Percentiles rank a stretch among this genome's conserved stretches.
phyloP scores from a whole-genome alignment of 2,329 filamentous ascomycete genomes.

The Herpotrichia juniperi region DNA sequence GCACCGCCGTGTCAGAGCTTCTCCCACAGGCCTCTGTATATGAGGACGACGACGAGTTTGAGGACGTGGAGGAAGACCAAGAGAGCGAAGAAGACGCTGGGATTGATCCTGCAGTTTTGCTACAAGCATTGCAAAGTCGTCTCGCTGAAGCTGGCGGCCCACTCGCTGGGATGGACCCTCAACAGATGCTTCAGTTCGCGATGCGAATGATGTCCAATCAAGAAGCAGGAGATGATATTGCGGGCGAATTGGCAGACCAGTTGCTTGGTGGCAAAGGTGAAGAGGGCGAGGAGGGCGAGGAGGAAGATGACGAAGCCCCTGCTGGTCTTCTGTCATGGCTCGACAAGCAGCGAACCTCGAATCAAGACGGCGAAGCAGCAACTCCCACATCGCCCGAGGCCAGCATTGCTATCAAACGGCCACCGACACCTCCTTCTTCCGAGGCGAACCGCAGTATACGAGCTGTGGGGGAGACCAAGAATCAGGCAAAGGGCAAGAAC shows the following conservation, averaged over 20 bases:
- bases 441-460: slow-evolving; percentile 23
- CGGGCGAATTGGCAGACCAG: slow-evolving; percentile 49
- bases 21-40: slow-evolving; percentile 13
- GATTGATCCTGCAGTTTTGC: slow-evolving; percentile 48
- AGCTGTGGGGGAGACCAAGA: slow-evolving; percentile 11
- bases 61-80: slow-evolving; percentile 18
- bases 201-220: slow-evolving; percentile 52
- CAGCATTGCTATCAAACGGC: slow-evolving; percentile 14
- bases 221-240: slow-evolving; percentile 49
- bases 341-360: slow-evolving; percentile 33
- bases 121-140: slow-evolving; percentile 40
- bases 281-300: slow-evolving; percentile 38
- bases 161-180: slow-evolving; percentile 49
- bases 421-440: slow-evolving; percentile 30
- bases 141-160: slow-evolving; percentile 42
- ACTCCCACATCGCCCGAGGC: slow-evolving; percentile 10
- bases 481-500: slow-evolving; percentile 3
- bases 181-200: slow-evolving; percentile 50
- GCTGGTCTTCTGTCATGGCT: slow-evolving; percentile 41
- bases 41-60: slow-evolving; percentile 9
- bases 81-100: slow-evolving; percentile 18
- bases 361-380: slow-evolving; percentile 11
- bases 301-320: slow-evolving; percentile 25
- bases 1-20: slow-evolving; percentile 14
- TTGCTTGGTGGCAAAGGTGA: slow-evolving; percentile 46